Base-by-base conservation (phyloP, 139 green algal species). In the Chlorokybus atmophyticus region DNA sequence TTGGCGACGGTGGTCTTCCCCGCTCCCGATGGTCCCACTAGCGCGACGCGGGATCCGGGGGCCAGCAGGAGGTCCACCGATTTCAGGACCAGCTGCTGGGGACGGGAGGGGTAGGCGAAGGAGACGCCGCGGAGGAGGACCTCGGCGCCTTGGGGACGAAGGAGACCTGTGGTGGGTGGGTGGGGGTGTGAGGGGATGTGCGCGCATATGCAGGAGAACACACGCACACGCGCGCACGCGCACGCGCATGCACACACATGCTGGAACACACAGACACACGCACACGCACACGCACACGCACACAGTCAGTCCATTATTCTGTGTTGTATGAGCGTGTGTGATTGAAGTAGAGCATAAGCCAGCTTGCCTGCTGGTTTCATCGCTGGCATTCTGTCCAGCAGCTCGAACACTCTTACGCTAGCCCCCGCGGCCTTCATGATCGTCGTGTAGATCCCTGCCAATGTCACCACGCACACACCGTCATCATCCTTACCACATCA, bases 1-100 rank as follows among this genome's bases (percentile, higher is more conserved):
- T 91, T 93, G 6, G 94, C 79, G 40, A 94, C 84, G 57, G 67
- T 84, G 32, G 66, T 79, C 74, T 67, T 67, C 4, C 59, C 59
- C 7, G 52, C 59, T 4, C 59, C 59, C 54, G 31, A 56, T 14
- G 59, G 59, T 6, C 59, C 59, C 3, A 67, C 59, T 19, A 67
- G 25, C 3, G 59, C 59, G 4, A 68, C n/a, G 26, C 54, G 27
- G 3, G 54, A 28, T 23, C 40, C 40, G 4, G 59, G 54, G 4
- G 8, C 51, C 19, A 67, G 59, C 5, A 28, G 3, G 52, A 67
- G 66, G 57, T 67, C 21, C 29, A 67, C 52, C 4, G 52, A 40
- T 27, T 67, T 67, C 4, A 67, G 23, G n/a, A 67, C 26, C 59
- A 25, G 55, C 3, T 55, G 19, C 23, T 64, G 25, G 4, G 61